These are phyloP conservation scores for Przewalskia tangutica DNA, from an alignment of 257 asterid species.

Conservation along the genomic window DNA sequence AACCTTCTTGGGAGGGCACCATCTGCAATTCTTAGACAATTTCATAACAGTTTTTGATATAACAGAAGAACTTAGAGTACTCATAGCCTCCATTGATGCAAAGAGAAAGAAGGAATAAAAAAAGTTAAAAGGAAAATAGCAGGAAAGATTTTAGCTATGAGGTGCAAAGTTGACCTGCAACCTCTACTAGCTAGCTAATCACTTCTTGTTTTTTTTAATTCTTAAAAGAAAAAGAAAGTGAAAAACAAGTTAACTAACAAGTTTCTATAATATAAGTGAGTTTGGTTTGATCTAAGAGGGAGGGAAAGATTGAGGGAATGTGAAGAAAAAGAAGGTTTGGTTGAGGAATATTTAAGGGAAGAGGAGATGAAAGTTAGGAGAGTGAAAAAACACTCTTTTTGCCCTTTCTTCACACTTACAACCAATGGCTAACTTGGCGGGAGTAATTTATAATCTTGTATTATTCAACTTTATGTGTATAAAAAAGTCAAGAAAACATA, in stretches of 20 bases:
- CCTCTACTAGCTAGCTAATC: slow-evolving; percentile 22
- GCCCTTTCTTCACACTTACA: slow-evolving; percentile 41
- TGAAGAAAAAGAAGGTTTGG: slow-evolving; percentile 28
- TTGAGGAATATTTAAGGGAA: slow-evolving; percentile 30
- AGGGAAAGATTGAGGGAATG: slow-evolving; percentile 23
- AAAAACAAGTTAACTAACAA: slow-evolving; percentile 39
- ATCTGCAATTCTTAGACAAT: slow-evolving; percentile 2
- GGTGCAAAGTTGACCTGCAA: slow-evolving; percentile 28
- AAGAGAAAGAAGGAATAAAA: slow-evolving; percentile 10
- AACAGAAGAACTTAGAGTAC: slow-evolving; percentile 30
- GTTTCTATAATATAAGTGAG: slow-evolving; percentile 37
- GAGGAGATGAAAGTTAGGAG: slow-evolving; percentile 72
- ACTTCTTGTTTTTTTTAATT: neutral
- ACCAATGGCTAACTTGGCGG: slow-evolving; percentile 37
- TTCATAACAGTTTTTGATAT: slow-evolving; percentile 11
- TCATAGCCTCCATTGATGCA: slow-evolving; percentile 57
- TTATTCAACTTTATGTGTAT: slow-evolving; percentile 1
- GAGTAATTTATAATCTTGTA: neutral
- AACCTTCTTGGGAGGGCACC: slow-evolving; percentile 10
- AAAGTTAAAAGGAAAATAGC: slow-evolving; percentile 13
- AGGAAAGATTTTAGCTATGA: slow-evolving; percentile 16
- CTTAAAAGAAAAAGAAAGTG: neutral
- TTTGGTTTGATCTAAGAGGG: slow-evolving; percentile 62
- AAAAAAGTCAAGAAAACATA: neutral
- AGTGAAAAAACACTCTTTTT: slow-evolving; percentile 60